Evolutionary conservation across 73 alveolate genomes (phyloP), one percentile per base, ranked within the genome.

Genomic region (Blepharisma japonicum): DNA sequence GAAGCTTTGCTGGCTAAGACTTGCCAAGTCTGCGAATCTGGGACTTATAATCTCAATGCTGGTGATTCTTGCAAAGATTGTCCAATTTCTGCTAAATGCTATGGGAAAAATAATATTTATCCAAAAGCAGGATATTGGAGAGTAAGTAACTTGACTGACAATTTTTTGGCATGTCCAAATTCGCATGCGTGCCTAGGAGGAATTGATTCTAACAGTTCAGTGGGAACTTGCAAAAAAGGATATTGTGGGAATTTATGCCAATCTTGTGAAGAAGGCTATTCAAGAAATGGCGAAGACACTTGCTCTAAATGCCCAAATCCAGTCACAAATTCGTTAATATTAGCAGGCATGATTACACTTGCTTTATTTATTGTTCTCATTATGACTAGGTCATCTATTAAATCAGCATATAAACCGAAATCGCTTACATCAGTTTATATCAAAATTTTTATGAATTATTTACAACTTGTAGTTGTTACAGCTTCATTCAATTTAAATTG

Each of bases 221-320:
- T 68, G 6, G 93, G 93, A 55, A 68, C 66, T 2, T 84, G 91
- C 18, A 27, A 20, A n/a, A 32, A 45, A 6, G 92, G 92, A 6
- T 87, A 87, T 46, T 11, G 45, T 50, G 94, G 94, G 38, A 55
- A 77, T 45, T 72, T 87, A 4, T 87, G 94, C 54, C 77, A 86
- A 6, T 78, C 67, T 6, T 87, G 94, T 54, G 72, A 77, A 20
- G 46, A 42, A 9, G 94, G 90, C n/a, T 87, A 77, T 71, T 50
- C 82, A 32, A 23, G 53, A 51, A 11, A 42, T 18, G 8, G 23
- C 0, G 66, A 72, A 6, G 55, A 6, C 8, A 25, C 68, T 70
- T 80, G 87, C 45, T 18, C 71, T n/a, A 20, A 20, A 79, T 87
- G 94, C 68, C 94, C 94, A n/a, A 81, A 61, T 46, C 55, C 23